Conservation (phyloP, 371 early-diverging fungal genomes). For the Smittium mucronatum region DNA sequence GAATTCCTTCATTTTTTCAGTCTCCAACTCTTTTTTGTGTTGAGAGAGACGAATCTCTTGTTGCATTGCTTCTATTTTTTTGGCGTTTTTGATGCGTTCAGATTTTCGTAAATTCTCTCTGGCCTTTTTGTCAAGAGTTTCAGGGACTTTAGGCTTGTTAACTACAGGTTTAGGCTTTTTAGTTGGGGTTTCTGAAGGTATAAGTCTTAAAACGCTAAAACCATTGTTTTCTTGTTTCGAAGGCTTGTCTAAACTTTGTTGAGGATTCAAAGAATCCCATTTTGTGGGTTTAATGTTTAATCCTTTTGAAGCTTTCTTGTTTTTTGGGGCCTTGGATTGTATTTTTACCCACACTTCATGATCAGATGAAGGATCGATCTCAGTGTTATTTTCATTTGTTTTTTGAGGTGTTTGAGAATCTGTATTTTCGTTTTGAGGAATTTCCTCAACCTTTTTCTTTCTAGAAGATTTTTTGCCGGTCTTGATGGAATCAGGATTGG, state of each 20-base stretch:
- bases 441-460: too few relatives aligned
- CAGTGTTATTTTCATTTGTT: neutral
- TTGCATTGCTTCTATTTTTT: neutral
- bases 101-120: neutral
- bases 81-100: neutral
- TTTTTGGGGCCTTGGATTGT: neutral
- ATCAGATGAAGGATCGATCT: neutral
- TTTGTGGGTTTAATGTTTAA: neutral
- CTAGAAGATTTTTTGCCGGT: too few relatives aligned
- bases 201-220: neutral
- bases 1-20: neutral
- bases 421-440: neutral
- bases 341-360: neutral
- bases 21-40: slow-evolving; percentile 4
- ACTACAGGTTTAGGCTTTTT: neutral
- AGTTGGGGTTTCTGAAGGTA: neutral
- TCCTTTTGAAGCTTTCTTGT: neutral
- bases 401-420: neutral
- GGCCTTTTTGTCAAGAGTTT: neutral
- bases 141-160: neutral
- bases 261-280: neutral
- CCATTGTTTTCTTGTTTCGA: neutral
- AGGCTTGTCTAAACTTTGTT: neutral
- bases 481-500: too few relatives aligned
- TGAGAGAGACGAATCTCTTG: neutral